A percentile compares a stretch with the other conserved stretches of the same genome.
Conservation (phyloP, 345 rosid genomes). For the Hibiscus tridactylites region DNA sequence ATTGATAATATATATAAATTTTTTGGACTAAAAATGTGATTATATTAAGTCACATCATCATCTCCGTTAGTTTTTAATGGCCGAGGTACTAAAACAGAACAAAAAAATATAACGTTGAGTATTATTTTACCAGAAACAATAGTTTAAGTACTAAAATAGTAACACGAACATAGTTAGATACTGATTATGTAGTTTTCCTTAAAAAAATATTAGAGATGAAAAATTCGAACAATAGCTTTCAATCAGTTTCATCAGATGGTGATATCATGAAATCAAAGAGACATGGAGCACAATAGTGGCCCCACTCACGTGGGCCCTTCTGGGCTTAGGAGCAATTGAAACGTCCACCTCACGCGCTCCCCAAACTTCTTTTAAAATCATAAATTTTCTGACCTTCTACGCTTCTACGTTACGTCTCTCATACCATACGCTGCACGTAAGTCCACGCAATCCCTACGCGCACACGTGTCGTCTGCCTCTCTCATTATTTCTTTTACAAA, state of each 20-base stretch:
- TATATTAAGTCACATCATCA: no score
- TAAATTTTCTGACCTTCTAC: not conserved
- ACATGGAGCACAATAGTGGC: not conserved
- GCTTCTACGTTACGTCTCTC: not conserved
- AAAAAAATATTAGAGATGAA: not conserved
- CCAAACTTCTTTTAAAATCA: no score
- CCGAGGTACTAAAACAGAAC: no score
- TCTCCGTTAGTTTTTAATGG: no score
- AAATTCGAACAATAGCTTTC: not conserved
- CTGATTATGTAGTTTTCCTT: no score
- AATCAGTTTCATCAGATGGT: not conserved
- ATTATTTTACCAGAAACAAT: no score
- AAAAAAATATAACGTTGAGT: no score
- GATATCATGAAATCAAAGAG: not conserved
- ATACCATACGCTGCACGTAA: slow-evolving; percentile 1
- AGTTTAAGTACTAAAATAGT: no score
- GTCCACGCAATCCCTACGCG: not conserved
- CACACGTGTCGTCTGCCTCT: not conserved
- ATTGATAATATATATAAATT: no score
- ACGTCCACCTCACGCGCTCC: not conserved
- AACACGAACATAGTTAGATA: no score
- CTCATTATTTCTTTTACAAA: not conserved
- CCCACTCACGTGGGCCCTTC: not conserved
- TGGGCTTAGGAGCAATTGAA: not conserved
- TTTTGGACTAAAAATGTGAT: no score